phyloP scores from a whole-genome alignment of 306 rosid genomes.

The Abrus precatorius region DNA sequence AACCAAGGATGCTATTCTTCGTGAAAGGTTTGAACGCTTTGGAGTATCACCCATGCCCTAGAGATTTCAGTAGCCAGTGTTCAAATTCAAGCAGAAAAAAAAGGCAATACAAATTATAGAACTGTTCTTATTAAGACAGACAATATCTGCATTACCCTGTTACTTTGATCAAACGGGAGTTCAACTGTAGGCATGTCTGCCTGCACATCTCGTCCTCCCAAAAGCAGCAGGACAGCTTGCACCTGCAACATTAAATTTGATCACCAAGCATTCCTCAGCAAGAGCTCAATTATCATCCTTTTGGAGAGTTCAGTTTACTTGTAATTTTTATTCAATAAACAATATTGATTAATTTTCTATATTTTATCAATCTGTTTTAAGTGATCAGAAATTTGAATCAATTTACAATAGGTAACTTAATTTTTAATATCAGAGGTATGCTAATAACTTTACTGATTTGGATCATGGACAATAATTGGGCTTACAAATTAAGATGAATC shows the following conservation, averaged over 20 bases:
- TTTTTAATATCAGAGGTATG: background rate
- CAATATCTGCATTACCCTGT: constrained; percentile 66
- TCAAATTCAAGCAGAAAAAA: constrained; percentile 49
- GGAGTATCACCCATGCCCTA: constrained; percentile 72
- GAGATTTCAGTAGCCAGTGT: constrained; percentile 48
- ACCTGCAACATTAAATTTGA: constrained; percentile 65
- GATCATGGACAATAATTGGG: background rate
- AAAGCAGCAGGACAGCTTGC: constrained; percentile 90
- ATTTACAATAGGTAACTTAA: background rate
- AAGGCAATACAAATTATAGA: constrained; percentile 40
- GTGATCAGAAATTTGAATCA: constrained; percentile 15
- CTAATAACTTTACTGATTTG: background rate
- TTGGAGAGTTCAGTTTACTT: constrained; percentile 17
- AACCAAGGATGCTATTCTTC: constrained; percentile 96
- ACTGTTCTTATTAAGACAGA: constrained; percentile 46
- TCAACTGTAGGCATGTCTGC: constrained; percentile 67
- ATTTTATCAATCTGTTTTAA: background rate
- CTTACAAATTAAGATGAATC: too few species aligned
- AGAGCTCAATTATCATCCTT: constrained; percentile 24
- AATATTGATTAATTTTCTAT: constrained; percentile 7
- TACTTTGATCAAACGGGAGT: constrained; percentile 64
- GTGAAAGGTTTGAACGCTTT: constrained; percentile 82
- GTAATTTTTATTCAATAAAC: constrained; percentile 13
- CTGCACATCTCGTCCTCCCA: constrained; percentile 82
- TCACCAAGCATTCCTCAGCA: constrained; percentile 45